phyloP scores from a whole-genome alignment of 768 basidiomycete genomes.

The Russula dissimulans region DNA sequence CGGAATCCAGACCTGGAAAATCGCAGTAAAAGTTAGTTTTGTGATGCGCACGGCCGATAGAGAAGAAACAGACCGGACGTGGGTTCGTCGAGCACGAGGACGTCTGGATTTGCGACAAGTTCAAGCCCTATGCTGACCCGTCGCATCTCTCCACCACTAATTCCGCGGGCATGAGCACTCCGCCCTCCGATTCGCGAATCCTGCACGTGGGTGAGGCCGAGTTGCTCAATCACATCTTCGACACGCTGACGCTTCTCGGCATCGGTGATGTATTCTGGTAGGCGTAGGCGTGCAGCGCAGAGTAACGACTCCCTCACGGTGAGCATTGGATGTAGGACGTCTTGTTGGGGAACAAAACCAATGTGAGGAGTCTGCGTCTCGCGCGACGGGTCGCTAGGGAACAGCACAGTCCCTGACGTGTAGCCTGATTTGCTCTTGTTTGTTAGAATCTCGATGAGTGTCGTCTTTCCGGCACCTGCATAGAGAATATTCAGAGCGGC shows the following conservation, averaged over 20 bases:
- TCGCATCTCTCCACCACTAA: slow-evolving; percentile 61
- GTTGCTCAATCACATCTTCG: slow-evolving; percentile 58
- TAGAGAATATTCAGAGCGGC: neutral
- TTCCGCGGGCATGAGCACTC: slow-evolving; percentile 56
- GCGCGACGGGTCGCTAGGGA: slow-evolving; percentile 35
- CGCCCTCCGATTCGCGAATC: slow-evolving; percentile 62
- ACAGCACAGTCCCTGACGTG: slow-evolving; percentile 50
- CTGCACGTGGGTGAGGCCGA: slow-evolving; percentile 64
- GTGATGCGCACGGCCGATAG: slow-evolving; percentile 13
- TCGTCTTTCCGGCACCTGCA: slow-evolving; percentile 79
- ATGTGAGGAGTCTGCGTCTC: slow-evolving; percentile 39
- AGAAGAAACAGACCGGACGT: slow-evolving; percentile 48
- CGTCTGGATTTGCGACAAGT: slow-evolving; percentile 49
- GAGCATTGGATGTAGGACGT: slow-evolving; percentile 62
- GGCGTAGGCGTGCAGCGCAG: slow-evolving; percentile 77
- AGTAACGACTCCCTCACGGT: slow-evolving; percentile 54
- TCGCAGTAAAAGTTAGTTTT: slow-evolving; percentile 20
- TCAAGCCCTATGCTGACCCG: slow-evolving; percentile 50
- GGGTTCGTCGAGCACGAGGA: slow-evolving; percentile 56
- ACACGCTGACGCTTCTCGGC: slow-evolving; percentile 61
- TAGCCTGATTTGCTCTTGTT: slow-evolving; percentile 71
- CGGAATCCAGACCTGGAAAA: slow-evolving; percentile 31
- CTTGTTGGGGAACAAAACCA: slow-evolving; percentile 84
- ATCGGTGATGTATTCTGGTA: slow-evolving; percentile 62
- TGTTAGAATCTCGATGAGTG: slow-evolving; percentile 84